Percentiles rank a stretch among this genome's conserved stretches.
Evolutionary conservation across 2,329 filamentous ascomycete genomes (phyloP).

Genomic region (Canariomyces notabilis): DNA sequence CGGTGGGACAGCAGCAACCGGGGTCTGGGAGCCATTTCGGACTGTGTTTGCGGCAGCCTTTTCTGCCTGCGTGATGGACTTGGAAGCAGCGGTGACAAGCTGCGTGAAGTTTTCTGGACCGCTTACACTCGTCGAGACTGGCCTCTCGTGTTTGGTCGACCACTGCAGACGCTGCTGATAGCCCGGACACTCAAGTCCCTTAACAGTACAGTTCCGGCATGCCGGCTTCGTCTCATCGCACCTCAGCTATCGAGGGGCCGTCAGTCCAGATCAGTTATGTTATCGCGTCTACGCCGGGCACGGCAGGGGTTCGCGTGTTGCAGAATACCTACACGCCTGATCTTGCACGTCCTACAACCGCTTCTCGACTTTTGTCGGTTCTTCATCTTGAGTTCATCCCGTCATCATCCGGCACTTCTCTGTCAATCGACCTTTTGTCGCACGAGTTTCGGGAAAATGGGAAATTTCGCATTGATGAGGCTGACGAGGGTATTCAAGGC

Average conservation of each 20-base stretch:
- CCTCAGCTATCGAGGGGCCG: conserved; percentile 22
- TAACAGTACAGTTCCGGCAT: conserved; percentile 26
- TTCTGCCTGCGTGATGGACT: conserved; percentile 20
- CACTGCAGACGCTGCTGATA: conserved; percentile 28
- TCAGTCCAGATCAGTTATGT: too few relatives aligned
- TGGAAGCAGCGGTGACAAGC: conserved; percentile 26
- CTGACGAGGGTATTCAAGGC: neutral
- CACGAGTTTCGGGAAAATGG: conserved; percentile 1
- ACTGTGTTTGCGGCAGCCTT: neutral
- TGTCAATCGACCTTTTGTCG: neutral
- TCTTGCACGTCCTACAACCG: conserved; percentile 27
- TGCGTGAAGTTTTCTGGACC: conserved; percentile 26
- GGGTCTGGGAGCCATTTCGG: neutral
- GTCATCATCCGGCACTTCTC: conserved; percentile 4
- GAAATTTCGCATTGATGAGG: conserved; percentile 7
- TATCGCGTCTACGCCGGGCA: too few relatives aligned
- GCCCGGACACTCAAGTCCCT: conserved; percentile 26
- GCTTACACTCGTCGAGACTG: conserved; percentile 13
- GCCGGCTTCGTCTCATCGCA: conserved; percentile 27
- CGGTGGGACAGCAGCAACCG: neutral
- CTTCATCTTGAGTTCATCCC: conserved; percentile 20
- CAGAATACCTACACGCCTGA: conserved; percentile 22
- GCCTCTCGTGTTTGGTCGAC: conserved; percentile 28
- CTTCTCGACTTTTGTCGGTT: conserved; percentile 28
- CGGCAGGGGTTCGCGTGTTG: too few relatives aligned